Percentiles rank a stretch among this genome's conserved stretches.
Evolutionary conservation across 1,284 basidiomycete genomes (phyloP).

Genomic region (Phellopilus nigrolimitatus): DNA sequence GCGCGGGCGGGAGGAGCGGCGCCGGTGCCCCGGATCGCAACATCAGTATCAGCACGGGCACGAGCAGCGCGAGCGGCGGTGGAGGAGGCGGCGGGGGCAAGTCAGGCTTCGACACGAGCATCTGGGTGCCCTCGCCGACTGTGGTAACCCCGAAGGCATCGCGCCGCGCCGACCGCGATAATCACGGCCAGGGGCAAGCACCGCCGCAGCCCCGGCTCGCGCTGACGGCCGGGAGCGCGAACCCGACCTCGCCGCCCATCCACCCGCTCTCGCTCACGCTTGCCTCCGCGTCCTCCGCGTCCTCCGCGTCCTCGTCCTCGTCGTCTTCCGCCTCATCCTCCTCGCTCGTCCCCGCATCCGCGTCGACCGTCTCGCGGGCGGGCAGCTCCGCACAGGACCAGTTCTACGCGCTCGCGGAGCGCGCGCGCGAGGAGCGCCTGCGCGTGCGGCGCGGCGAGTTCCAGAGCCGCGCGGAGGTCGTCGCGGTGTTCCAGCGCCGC

Average conservation of each 20-base stretch:
- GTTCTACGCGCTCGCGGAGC: conserved; percentile 18
- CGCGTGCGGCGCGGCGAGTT: conserved; percentile 19
- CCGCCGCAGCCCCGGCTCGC: conserved; percentile 4
- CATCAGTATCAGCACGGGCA: conserved; percentile 1
- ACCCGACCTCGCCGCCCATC: conserved; percentile 12
- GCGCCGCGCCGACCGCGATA: conserved; percentile 8
- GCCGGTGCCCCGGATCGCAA: not conserved
- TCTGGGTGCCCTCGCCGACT: conserved; percentile 12
- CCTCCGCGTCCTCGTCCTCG: conserved; percentile 6
- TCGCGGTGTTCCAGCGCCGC: conserved; percentile 15
- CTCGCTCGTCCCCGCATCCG: conserved; percentile 1
- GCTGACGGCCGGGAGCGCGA: conserved; percentile 3
- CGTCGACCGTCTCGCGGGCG: not conserved
- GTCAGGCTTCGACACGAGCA: conserved; percentile 2
- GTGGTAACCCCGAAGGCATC: conserved; percentile 17
- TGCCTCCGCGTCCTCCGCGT: conserved; percentile 5
- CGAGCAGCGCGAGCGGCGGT: conserved; percentile 6
- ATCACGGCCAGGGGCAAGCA: not conserved
- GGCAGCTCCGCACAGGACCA: conserved; percentile 7
- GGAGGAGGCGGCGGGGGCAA: not conserved
- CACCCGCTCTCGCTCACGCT: conserved; percentile 15
- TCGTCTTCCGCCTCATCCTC: conserved; percentile 1
- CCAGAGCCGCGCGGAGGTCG: conserved; percentile 18
- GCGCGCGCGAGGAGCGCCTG: conserved; percentile 16
- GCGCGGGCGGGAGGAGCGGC: not conserved